Conservation (phyloP, 1,139 yeast genomes). For the Taphrina betulina region DNA sequence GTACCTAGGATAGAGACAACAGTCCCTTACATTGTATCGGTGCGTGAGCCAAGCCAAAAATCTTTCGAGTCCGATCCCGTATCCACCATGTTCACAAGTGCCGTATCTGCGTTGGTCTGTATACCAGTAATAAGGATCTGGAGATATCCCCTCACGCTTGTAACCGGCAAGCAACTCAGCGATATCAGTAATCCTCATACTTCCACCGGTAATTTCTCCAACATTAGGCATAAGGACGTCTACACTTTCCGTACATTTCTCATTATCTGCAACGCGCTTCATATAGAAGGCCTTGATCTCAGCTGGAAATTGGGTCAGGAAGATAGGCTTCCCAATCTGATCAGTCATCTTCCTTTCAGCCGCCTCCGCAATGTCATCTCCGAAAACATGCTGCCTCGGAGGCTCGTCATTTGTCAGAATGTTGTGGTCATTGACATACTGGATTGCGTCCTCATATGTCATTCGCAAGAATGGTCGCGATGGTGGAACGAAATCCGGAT, state of each 20-base stretch:
- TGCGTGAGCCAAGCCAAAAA: slow-evolving; percentile 97
- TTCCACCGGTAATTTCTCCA: slow-evolving; percentile 50
- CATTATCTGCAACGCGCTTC: slow-evolving; percentile 88
- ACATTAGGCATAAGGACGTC: slow-evolving; percentile 98
- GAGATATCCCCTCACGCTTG: slow-evolving; percentile 84
- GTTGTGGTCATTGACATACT: slow-evolving; percentile 94
- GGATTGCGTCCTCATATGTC: slow-evolving; percentile 86
- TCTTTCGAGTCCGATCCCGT: slow-evolving; percentile 97
- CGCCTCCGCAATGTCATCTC: slow-evolving; percentile 99
- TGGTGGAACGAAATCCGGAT: slow-evolving; percentile 87
- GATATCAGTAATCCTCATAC: slow-evolving; percentile 81
- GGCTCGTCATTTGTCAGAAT: slow-evolving; percentile 67
- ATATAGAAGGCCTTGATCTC: slow-evolving; percentile 97
- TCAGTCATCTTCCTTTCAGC: slow-evolving; percentile 99
- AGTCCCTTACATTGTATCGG: slow-evolving; percentile 78
- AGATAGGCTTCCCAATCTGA: slow-evolving; percentile 84
- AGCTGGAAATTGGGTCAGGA: slow-evolving; percentile 91
- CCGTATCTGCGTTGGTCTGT: slow-evolving; percentile 95
- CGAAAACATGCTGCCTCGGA: slow-evolving; percentile 78
- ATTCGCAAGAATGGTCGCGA: slow-evolving; percentile 82
- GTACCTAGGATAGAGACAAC: slow-evolving; percentile 96
- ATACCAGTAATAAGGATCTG: slow-evolving; percentile 88
- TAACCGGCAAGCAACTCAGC: slow-evolving; percentile 86
- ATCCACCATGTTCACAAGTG: slow-evolving; percentile 98
- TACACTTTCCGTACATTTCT: slow-evolving; percentile 93